Conservation (phyloP, 208 protist species). For the Acanthamoeba triangularis region DNA sequence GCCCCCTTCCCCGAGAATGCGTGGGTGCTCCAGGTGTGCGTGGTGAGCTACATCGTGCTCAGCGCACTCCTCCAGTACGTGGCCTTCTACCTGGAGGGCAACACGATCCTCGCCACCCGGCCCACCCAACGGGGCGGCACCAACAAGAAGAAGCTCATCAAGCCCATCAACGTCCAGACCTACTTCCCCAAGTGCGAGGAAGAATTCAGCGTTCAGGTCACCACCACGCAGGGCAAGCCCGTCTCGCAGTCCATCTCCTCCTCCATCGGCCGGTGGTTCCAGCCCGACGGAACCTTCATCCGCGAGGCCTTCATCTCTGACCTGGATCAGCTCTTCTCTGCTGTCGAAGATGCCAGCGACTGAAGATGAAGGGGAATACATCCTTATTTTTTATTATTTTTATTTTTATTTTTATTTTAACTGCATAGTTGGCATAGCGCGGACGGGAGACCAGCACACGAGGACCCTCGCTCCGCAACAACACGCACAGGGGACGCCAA, state of each 20-base stretch:
- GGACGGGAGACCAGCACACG: too few species aligned
- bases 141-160: not conserved
- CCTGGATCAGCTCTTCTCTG: conserved; percentile 1
- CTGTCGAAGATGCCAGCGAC: not conserved
- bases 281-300: conserved; percentile 41
- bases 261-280: conserved; percentile 51
- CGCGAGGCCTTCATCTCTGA: not conserved
- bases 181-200: conserved; percentile 57
- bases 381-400: too few species aligned
- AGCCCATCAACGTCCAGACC: conserved; percentile 8
- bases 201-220: conserved; percentile 13
- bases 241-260: not conserved
- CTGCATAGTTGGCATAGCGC: too few species aligned
- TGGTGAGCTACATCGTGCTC: conserved; percentile 57
- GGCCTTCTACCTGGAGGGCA: conserved; percentile 54
- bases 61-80: conserved; percentile 43
- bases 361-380: not conserved
- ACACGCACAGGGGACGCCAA: too few species aligned
- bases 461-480: too few species aligned
- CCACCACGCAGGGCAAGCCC: not conserved
- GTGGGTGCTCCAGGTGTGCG: conserved; percentile 31
- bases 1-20: conserved; percentile 64
- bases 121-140: not conserved
- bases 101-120: conserved; percentile 39
- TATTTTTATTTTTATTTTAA: too few species aligned